Base-by-base conservation (phyloP, 2,329 filamentous ascomycete species). In the Ophiostoma ulmi region DNA sequence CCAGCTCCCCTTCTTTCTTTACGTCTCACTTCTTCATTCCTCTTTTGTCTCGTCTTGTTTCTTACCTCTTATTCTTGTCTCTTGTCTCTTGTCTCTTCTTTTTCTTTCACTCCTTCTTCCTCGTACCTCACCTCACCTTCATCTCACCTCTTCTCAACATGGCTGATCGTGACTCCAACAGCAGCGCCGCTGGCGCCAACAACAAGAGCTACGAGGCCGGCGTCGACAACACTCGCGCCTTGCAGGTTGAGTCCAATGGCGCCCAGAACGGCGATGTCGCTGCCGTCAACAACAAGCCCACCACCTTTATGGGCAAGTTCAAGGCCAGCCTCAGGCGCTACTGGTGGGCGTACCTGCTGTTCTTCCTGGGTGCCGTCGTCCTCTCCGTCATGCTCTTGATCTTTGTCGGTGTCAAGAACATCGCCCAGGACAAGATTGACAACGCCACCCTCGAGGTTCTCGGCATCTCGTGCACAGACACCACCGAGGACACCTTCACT, bases 301-400 rank as follows among this genome's bases (percentile, higher is more conserved):
- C 36, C 36, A 26, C 65, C 8, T 41, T 48, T 20, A 31, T 26
- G 48, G 61, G 26, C 35, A 58, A 70, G 35, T 22, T 69, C 58
- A 22, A 44, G 6, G 48, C 7, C 13, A 85, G 87, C 76, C 84
- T 83, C 77, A 82, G 79, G 76, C 82, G 80, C 74, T 88, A 85
- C 75, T 90, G 88, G 88, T 90, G 88, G 87, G 75, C 83, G 73
- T 83, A 88, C 75, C 77, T 89, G 72, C 79, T 90, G 71, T 76
- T 81, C 20, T 77, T 87, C 69, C 76, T 84, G 71, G 74, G 82
- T 72, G 78, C 87, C 64, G 77, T 84, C 63, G 81, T 87, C 44
- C 78, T 90, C 17, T 80, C 88, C 52, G 83, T 90, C 22, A 81
- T 86, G 55, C 80, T 88, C 55, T 78, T 90, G 75, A 81, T 88